Evolutionary conservation across 2,329 filamentous ascomycete genomes (phyloP), one percentile per base, ranked within the genome.

Genomic region (Neonectria magnoliae): DNA sequence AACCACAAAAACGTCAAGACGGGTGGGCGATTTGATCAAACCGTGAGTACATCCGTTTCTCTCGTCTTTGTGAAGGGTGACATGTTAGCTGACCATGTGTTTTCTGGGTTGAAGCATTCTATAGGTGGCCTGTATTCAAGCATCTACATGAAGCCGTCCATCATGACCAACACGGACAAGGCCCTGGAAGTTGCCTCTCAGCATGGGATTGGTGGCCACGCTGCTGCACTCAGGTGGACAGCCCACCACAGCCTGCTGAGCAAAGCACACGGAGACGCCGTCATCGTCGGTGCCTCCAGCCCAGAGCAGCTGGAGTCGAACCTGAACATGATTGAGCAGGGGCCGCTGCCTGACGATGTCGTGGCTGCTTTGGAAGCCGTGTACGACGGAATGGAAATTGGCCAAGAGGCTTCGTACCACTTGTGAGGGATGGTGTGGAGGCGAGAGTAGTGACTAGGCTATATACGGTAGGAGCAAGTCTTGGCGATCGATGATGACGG

Each of bases 221-320:
- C 77, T 1, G 80, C 79, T 1, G 79, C 82, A 4, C 71, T 83
- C 11, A 75, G 82, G 4, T 84, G 82, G 82, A 76, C 76, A 1
- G 70, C 71, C 6, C 73, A 79, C 55, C 80, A 83, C 63, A 76
- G 79, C 36, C 56, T 67, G 22, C 70, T 83, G 1, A 61, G 73
- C 14, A 66, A 53, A 1, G 61, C 68, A 6, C 57, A 75, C 13
- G 79, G 78, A 0, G 81, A 83, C 44, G 75, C 71, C 1, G 55
- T 82, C 14, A 76, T 82, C 5, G 60, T 82, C 5, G 78, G 77
- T 0, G 78, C 74, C 0, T 78, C 76, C 3, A 82, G 70, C 13
- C 18, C 66, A 5, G 69, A 73, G 4, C 81, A 82, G 70, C 71
- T 83, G 0, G 66, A 77, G 22, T 53, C 63, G 13, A 81, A 77